A percentile compares a stretch with the other conserved stretches of the same genome.
These are phyloP conservation scores for Coniosporium apollinis DNA, from an alignment of 495 filamentous ascomycete genomes.

Conservation along the genomic window DNA sequence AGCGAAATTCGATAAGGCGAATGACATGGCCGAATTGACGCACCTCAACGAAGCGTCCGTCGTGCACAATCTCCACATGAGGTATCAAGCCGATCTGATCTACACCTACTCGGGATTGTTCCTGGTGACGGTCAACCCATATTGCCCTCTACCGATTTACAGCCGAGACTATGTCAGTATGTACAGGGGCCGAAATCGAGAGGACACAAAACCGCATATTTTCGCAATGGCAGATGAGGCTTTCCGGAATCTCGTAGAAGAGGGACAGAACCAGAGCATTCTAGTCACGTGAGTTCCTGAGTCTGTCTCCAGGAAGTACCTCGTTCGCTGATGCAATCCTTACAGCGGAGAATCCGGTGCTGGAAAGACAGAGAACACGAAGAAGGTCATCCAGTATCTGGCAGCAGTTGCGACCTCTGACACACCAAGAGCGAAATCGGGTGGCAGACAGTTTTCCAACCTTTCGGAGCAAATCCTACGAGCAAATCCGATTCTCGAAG, in stretches of 20 bases:
- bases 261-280: conserved; percentile 93
- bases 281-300: conserved; percentile 57
- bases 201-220: conserved; percentile 94
- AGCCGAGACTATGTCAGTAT: conserved; percentile 91
- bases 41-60: conserved; percentile 96
- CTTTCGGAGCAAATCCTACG: conserved; percentile 94
- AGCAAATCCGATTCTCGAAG: conserved; percentile 95
- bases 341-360: conserved; percentile 81
- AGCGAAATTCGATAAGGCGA: conserved; percentile 96
- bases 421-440: conserved; percentile 42
- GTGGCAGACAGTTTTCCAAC: conserved; percentile 53
- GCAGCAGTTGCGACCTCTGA: conserved; percentile 84
- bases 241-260: conserved; percentile 87
- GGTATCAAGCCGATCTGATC: conserved; percentile 90
- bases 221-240: conserved; percentile 98
- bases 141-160: conserved; percentile 88
- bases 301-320: too few species aligned
- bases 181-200: conserved; percentile 78
- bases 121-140: conserved; percentile 93
- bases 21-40: conserved; percentile 98
- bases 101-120: conserved; percentile 99
- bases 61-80: conserved; percentile 85
- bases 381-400: conserved; percentile 98
- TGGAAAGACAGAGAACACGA: conserved; percentile 98
- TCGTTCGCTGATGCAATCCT: background rate